Base-by-base conservation (phyloP, 345 rosid genomes). In the Noccaea caerulescens region DNA sequence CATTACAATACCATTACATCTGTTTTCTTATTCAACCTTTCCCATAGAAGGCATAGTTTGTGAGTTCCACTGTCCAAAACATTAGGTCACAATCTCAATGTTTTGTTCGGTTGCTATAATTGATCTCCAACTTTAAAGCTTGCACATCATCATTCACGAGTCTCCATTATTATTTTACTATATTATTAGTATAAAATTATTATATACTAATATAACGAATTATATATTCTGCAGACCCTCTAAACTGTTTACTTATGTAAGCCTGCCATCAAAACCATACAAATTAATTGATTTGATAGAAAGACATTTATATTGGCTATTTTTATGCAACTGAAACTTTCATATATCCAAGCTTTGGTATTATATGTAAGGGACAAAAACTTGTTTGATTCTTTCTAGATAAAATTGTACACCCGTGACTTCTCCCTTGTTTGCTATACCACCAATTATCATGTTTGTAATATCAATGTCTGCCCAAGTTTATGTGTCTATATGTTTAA, bases 311-410 rank as follows among this genome's bases (percentile, higher is more conserved):
- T 43, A 44, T 43, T 43, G 27, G 58, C 55, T 68, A 43, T 67
- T 42, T 52, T 52, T 36, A 59, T 59, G 34, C 55, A 51, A 52
- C 4, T 61, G 46, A 23, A 58, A 50, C 49, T 23, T 59, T 41
- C 14, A 50, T 73, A n/a, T 60, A 42, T 34, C 7, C 2, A 65
- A 20, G 9, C 18, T 73, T 49, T 57, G 58, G 77, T 60, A 10
- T 49, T 63, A 76, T 62, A 18, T 54, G 79, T 46, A 76, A 69
- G 71, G 18, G 79, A 69, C 75, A 76, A 76, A 76, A 76, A 55
- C 66, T 33, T 18, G 63, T 56, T 76, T 69, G 79, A 63, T 63
- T 76, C 66, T 76, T 69, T 69, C 79, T 76, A 63, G 75, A 63
- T 27, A 63, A 30, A 44, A 36, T 36, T 69, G 71, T 47, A 38